These are phyloP conservation scores for Hypoxylon sp. DNA, from an alignment of 2,329 filamentous ascomycete genomes.

Conservation along the genomic window DNA sequence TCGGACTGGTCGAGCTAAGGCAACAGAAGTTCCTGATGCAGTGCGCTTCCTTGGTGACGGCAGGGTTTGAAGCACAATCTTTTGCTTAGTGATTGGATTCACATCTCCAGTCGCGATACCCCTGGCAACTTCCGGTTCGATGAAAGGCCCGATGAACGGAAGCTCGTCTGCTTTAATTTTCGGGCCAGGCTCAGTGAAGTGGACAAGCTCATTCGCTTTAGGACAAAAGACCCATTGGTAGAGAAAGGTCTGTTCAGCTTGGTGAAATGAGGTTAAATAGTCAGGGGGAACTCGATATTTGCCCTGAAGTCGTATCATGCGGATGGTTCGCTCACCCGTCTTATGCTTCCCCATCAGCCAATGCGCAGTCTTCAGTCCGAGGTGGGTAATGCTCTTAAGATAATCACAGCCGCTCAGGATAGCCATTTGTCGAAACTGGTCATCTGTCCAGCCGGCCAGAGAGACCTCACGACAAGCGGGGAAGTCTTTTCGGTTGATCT, in stretches of 20 bases:
- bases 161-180: conserved; percentile 77
- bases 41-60: conserved; percentile 60
- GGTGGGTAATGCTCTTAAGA: conserved; percentile 83
- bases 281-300: conserved; percentile 84
- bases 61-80: conserved; percentile 62
- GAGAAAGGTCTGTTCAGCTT: conserved; percentile 92
- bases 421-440: conserved; percentile 93
- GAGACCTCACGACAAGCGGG: conserved; percentile 89
- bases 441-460: conserved; percentile 91
- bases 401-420: conserved; percentile 98
- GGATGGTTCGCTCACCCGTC: conserved; percentile 84
- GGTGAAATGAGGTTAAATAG: conserved; percentile 84
- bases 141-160: conserved; percentile 83
- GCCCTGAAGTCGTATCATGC: conserved; percentile 89
- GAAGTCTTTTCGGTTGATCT: conserved; percentile 92
- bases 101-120: conserved; percentile 86
- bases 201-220: conserved; percentile 76
- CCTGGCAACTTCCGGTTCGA: conserved; percentile 77
- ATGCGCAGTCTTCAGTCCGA: conserved; percentile 95
- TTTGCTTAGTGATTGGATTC: conserved; percentile 89
- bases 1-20: conserved; percentile 37
- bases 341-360: conserved; percentile 92
- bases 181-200: conserved; percentile 77
- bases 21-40: conserved; percentile 48
- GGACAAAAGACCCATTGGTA: conserved; percentile 97